These are phyloP conservation scores for Corynespora cassiicola DNA, from an alignment of 2,329 filamentous ascomycete genomes.

Conservation along the genomic window DNA sequence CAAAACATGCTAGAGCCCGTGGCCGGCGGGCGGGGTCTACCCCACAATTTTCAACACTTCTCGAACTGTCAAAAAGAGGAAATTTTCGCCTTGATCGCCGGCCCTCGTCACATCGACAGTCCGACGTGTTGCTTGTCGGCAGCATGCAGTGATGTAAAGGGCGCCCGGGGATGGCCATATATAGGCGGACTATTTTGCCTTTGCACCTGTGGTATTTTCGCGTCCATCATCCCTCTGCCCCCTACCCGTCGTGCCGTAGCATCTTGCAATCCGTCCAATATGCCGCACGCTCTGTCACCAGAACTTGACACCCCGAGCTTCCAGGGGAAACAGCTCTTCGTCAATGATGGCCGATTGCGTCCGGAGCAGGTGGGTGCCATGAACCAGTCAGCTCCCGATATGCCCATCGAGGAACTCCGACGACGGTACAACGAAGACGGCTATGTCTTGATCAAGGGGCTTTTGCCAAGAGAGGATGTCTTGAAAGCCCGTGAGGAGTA, in stretches of 20 bases:
- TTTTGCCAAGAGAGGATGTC: conserved; percentile 61
- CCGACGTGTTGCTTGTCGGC: no score
- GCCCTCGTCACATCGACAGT: conserved; percentile 4
- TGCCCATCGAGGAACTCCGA: conserved; percentile 58
- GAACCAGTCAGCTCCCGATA: conserved; percentile 49
- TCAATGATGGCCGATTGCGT: conserved; percentile 56
- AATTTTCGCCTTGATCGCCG: conserved; percentile 14
- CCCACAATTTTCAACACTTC: conserved; percentile 18
- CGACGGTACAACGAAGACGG: conserved; percentile 57
- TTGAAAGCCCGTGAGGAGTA: conserved; percentile 59
- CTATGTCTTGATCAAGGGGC: conserved; percentile 62
- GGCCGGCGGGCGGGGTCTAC: conserved; percentile 19
- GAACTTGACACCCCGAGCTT: conserved; percentile 30
- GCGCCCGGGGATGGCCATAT: no score
- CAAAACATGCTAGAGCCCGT: no score
- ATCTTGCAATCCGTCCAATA: conserved; percentile 18
- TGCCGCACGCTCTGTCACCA: conserved; percentile 42
- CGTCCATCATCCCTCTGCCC: neutral
- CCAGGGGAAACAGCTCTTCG: conserved; percentile 43
- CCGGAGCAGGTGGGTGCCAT: conserved; percentile 53
- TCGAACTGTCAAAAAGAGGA: conserved; percentile 13
- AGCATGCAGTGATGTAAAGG: no score
- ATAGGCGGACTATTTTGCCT: no score
- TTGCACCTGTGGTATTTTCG: no score
- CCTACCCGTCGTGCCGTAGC: no score